A percentile compares a stretch with the other conserved stretches of the same genome.
Evolutionary conservation across 768 basidiomycete genomes (phyloP).

Genomic region (Hemileccinum rubropunctum): DNA sequence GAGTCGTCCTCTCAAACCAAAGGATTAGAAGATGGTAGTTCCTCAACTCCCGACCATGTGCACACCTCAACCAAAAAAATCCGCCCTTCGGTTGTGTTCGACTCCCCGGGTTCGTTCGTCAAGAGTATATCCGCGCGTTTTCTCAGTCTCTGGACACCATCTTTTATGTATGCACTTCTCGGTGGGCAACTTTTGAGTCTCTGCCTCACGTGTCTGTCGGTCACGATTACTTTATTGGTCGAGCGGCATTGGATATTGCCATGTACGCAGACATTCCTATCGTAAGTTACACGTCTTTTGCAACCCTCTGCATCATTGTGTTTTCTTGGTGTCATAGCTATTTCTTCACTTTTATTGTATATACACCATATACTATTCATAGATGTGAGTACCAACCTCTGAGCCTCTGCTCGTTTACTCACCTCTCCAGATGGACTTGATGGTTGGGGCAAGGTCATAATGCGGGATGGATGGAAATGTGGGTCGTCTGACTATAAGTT

Average conservation of each 20-base stretch:
- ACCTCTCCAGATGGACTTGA: conserved; percentile 61
- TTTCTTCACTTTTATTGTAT: conserved; percentile 64
- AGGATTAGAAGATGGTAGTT: conserved; percentile 6
- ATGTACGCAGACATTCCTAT: conserved; percentile 76
- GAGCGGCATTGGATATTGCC: conserved; percentile 66
- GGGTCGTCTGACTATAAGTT: conserved; percentile 20
- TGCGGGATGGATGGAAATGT: conserved; percentile 90
- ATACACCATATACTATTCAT: conserved; percentile 89
- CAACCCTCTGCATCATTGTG: neutral
- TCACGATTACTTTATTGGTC: conserved; percentile 77
- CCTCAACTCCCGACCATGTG: neutral
- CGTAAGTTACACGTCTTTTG: conserved; percentile 45
- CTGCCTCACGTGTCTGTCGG: conserved; percentile 29
- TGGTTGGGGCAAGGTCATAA: conserved; percentile 73
- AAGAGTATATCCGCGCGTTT: conserved; percentile 19
- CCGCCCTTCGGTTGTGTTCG: conserved; percentile 17
- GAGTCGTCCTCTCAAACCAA: conserved; percentile 7
- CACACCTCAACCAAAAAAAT: neutral
- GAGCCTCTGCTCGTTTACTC: neutral
- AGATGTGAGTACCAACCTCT: conserved; percentile 52
- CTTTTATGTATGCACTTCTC: conserved; percentile 26
- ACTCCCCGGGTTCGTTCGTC: conserved; percentile 19
- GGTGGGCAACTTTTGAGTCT: conserved; percentile 28
- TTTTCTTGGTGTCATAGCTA: conserved; percentile 47
- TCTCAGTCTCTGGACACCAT: conserved; percentile 28